Evolutionary conservation across 2,329 filamentous ascomycete genomes (phyloP).

Genomic region (Cercospora sp.): DNA sequence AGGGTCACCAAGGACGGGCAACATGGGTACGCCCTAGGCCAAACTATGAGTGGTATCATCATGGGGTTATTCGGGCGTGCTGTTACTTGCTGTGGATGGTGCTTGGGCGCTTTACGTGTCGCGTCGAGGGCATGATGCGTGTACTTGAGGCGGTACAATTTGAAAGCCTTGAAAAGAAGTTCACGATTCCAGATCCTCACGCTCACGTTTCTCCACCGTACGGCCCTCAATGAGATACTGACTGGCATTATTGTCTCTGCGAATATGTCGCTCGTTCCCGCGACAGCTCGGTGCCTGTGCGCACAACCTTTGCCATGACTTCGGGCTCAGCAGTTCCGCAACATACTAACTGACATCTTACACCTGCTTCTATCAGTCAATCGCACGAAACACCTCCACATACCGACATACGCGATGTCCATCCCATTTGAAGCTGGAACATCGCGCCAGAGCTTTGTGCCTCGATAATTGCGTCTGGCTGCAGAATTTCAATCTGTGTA

Average conservation of each 20-base stretch:
- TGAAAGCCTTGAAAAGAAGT: conserved; percentile 26
- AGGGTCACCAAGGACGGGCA: conserved; percentile 30
- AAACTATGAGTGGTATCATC: conserved; percentile 26
- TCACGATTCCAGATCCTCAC: conserved; percentile 11
- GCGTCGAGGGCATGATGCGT: conserved; percentile 24
- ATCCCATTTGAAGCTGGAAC: too few relatives aligned
- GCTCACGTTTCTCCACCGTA: background rate
- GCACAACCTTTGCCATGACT: background rate
- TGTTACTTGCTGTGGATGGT: conserved; percentile 28
- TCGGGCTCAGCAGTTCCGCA: background rate
- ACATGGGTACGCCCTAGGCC: conserved; percentile 28
- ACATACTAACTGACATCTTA: background rate
- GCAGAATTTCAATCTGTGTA: too few relatives aligned
- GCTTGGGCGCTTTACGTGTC: conserved; percentile 27
- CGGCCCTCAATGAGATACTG: background rate
- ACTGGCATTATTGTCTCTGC: background rate
- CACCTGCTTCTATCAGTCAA: background rate
- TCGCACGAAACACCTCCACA: background rate
- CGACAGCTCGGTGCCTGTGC: background rate
- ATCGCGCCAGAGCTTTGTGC: too few relatives aligned
- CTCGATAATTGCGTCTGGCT: too few relatives aligned
- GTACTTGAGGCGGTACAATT: conserved; percentile 29
- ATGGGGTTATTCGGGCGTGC: conserved; percentile 32
- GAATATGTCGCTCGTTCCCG: background rate
- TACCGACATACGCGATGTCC: background rate